Evolutionary conservation across 306 rosid genomes (phyloP).

Genomic region (Glycyrrhiza uralensis): DNA sequence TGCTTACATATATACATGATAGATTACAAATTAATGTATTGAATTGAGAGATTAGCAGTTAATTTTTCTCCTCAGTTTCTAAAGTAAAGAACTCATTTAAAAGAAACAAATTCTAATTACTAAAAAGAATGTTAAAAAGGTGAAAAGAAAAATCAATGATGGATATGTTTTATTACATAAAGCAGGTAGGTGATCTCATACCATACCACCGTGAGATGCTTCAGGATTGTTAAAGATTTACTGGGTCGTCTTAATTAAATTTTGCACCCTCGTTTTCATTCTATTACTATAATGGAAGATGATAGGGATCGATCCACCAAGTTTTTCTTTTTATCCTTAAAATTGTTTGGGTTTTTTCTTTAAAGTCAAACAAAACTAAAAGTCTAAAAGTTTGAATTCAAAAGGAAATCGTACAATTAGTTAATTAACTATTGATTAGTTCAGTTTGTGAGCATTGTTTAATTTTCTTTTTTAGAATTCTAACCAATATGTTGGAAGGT

Average conservation of each 20-base stretch:
- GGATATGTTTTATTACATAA: neutral
- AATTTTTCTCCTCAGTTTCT: too few species aligned
- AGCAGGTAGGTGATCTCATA: neutral
- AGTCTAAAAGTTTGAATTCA: neutral
- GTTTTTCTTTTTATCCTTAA: neutral
- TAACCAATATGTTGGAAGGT: neutral
- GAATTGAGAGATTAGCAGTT: too few species aligned
- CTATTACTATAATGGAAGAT: neutral
- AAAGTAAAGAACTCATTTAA: too few species aligned
- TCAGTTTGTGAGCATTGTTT: constrained; percentile 6
- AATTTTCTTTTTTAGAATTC: neutral
- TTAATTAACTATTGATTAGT: neutral
- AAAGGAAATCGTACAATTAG: neutral
- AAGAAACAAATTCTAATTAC: too few species aligned
- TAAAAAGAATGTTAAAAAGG: neutral
- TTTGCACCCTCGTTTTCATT: neutral
- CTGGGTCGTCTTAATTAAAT: neutral
- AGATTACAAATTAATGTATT: too few species aligned
- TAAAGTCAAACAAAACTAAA: constrained; percentile 15
- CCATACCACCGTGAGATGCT: constrained; percentile 37
- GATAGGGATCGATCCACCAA: constrained; percentile 11
- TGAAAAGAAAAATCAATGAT: neutral
- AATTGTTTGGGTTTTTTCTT: neutral
- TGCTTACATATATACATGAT: too few species aligned
- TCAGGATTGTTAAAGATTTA: neutral